Evolutionary conservation across 306 rosid genomes (phyloP), one percentile per base, ranked within the genome.

Genomic region (Cicer cuneatum): DNA sequence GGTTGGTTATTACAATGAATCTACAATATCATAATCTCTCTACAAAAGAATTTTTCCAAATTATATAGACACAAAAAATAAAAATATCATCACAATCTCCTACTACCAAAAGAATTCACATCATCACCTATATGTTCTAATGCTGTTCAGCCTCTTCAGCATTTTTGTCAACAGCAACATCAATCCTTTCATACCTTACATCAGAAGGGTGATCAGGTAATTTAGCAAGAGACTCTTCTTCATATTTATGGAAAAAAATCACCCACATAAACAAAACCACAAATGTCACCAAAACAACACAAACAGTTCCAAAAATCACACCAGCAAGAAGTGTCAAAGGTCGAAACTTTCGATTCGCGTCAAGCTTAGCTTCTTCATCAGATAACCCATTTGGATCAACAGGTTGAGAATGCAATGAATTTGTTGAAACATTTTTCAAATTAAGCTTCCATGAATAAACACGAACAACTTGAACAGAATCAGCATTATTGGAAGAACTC

Each of bases 171-270:
- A 87, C 90, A 64, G 89, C 80, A 29, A 91, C 91, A 67, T 81
- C 77, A 73, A 91, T 83, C 73, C 87, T 87, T 54, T 91, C 89
- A 52, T 91, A 91, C 87, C 80, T 86, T 75, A 84, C 63, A 72
- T 80, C 90, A 1, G 16, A 24, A 75, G 80, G 38, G 39, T 87
- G 69, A 46, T 58, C 66, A 9, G 81, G 72, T 13, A 81, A 43
- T 79, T 73, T 85, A 7, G 14, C 71, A 63, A 75, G 86, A 16
- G 71, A 43, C 37, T 76, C 84, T 6, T 80, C 85, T 9, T 79
- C 66, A 24, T 66, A 66, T 74, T 74, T 71, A 21, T 63, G 72
- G 11, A 74, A 83, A 24, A 86, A 40, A 6, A 89, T 84, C 4
- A 73, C 92, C 97, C 92, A 87, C 84, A 85, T 48, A 46, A 89